A percentile compares a stretch with the other conserved stretches of the same genome.
phyloP scores from a whole-genome alignment of 176 grass and related monocot species.

The Musa schizocarpa region DNA sequence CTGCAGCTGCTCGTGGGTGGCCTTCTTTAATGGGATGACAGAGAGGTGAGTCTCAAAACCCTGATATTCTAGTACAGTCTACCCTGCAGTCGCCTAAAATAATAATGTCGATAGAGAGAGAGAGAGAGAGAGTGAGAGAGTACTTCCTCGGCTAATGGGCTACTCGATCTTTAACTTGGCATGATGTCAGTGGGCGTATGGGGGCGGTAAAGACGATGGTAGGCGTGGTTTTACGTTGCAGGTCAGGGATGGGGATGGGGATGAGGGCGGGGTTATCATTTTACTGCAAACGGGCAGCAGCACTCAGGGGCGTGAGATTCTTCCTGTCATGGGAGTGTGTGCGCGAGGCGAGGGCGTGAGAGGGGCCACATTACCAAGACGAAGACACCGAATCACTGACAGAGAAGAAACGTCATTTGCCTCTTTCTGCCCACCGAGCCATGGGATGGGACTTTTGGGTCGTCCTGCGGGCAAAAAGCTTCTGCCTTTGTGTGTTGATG shows the following conservation, averaged over 20 bases:
- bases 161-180: neutral
- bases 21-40: constrained; percentile 4
- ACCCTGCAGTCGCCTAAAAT: neutral
- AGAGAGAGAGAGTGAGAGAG: neutral
- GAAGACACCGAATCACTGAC: neutral
- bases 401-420: neutral
- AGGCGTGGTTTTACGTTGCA: neutral
- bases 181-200: neutral
- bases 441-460: neutral
- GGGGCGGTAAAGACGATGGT: neutral
- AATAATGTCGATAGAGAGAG: too few relatives aligned
- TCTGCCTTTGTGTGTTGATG: neutral
- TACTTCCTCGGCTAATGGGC: neutral
- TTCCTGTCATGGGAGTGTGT: neutral
- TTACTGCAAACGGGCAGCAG: neutral
- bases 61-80: neutral
- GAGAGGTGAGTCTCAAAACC: neutral
- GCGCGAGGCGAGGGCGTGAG: neutral
- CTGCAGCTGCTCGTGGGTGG: neutral
- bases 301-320: constrained; percentile 3
- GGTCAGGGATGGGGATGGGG: neutral
- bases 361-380: neutral
- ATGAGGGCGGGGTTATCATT: neutral
- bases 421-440: neutral
- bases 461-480: neutral